phyloP scores from a whole-genome alignment of 352 stramenopile species.

The Phytophthora sp. region DNA sequence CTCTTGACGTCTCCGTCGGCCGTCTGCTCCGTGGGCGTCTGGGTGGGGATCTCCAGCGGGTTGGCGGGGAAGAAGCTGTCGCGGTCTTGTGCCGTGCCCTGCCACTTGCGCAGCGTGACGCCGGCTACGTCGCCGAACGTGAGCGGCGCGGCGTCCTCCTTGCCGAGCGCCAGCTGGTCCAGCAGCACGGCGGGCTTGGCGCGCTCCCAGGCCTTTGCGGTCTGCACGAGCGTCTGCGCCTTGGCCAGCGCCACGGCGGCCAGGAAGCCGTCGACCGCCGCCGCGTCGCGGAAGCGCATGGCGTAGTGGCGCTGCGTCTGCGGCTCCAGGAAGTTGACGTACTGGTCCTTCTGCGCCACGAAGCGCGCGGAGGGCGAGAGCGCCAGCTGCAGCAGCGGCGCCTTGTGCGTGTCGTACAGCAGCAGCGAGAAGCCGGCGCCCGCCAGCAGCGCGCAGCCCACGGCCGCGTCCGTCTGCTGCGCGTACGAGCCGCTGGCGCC shows the following conservation, averaged over 20 bases:
- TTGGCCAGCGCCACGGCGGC: slow-evolving; percentile 56
- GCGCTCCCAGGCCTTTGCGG: slow-evolving; percentile 23
- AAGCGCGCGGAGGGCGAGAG: slow-evolving; percentile 49
- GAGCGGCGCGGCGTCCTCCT: slow-evolving; percentile 46
- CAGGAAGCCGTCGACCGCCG: slow-evolving; percentile 47
- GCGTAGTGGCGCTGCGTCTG: slow-evolving; percentile 64
- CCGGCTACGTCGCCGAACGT: slow-evolving; percentile 54
- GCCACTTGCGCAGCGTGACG: slow-evolving; percentile 59
- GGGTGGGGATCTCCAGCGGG: slow-evolving; percentile 56
- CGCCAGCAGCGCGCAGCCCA: slow-evolving; percentile 65
- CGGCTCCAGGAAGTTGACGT: slow-evolving; percentile 72
- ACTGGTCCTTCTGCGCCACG: slow-evolving; percentile 73
- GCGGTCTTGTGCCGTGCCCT: slow-evolving; percentile 29
- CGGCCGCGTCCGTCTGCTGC: slow-evolving; percentile 61
- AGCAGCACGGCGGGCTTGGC: slow-evolving; percentile 29
- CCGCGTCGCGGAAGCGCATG: slow-evolving; percentile 75
- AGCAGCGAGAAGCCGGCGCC: slow-evolving; percentile 53
- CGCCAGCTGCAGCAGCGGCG: slow-evolving; percentile 56
- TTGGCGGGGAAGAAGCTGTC: slow-evolving; percentile 59
- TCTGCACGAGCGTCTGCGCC: slow-evolving; percentile 50
- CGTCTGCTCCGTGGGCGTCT: slow-evolving; percentile 29
- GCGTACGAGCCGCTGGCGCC: slow-evolving; percentile 48
- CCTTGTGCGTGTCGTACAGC: slow-evolving; percentile 77
- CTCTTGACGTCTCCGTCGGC: slow-evolving; percentile 47
- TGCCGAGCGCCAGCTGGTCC: slow-evolving; percentile 59